Evolutionary conservation across 306 rosid species (phyloP).

Genomic region (Datisca glomerata): DNA sequence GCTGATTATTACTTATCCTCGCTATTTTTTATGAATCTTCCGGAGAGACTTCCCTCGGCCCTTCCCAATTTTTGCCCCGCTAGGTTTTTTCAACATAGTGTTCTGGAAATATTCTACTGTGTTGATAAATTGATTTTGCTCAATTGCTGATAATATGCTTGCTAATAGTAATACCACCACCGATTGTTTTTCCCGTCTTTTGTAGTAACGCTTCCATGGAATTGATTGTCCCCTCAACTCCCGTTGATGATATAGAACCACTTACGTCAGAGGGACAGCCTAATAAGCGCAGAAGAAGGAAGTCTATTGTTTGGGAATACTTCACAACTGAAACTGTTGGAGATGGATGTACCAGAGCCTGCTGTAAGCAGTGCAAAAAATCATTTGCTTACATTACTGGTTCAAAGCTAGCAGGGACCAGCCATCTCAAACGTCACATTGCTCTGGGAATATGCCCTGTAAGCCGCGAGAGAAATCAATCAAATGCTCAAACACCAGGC

Average conservation of each 20-base stretch:
- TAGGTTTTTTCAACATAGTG: too few species aligned
- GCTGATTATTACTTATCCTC: too few species aligned
- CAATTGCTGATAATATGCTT: background rate
- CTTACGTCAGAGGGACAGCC: slow-evolving; percentile 26
- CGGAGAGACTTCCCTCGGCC: too few species aligned
- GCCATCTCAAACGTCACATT: slow-evolving; percentile 78
- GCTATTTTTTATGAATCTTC: background rate
- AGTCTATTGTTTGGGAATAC: slow-evolving; percentile 80
- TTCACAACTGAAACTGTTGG: slow-evolving; percentile 55
- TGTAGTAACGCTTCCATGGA: slow-evolving; percentile 20
- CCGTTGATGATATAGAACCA: slow-evolving; percentile 27
- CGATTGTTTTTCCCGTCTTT: background rate
- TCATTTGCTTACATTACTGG: slow-evolving; percentile 73
- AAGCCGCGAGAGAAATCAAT: slow-evolving; percentile 42
- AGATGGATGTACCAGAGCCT: slow-evolving; percentile 53
- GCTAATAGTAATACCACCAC: background rate
- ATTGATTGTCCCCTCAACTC: slow-evolving; percentile 20
- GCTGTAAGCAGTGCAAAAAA: slow-evolving; percentile 66
- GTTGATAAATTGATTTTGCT: background rate
- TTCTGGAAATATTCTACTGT: background rate
- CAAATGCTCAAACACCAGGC: slow-evolving; percentile 10
- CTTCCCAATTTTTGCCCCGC: too few species aligned
- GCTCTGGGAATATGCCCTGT: slow-evolving; percentile 64
- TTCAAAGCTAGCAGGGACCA: slow-evolving; percentile 74
- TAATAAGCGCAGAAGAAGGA: slow-evolving; percentile 54